A percentile compares a stretch with the other conserved stretches of the same genome.
Evolutionary conservation across 768 basidiomycete genomes (phyloP).

Genomic region (Hygrocybe coccinea): DNA sequence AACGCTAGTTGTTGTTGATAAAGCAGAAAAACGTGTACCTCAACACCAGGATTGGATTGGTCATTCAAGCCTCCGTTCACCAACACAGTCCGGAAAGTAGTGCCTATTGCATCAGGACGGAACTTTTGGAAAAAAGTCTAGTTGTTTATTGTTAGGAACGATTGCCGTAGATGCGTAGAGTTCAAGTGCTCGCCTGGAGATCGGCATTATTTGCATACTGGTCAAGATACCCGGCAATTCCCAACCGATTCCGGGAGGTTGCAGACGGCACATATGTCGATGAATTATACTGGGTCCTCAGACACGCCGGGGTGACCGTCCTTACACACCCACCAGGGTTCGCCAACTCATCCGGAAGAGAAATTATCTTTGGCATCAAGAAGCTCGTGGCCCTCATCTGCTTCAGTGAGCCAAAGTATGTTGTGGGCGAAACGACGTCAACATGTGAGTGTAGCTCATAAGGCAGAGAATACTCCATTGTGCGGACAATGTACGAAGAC

Average conservation of each 20-base stretch:
- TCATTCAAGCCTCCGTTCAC: constrained; percentile 39
- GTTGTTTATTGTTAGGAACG: constrained; percentile 9
- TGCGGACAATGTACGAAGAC: constrained; percentile 45
- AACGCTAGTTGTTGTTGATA: not conserved
- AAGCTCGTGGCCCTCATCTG: constrained; percentile 33
- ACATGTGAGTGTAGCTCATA: constrained; percentile 52
- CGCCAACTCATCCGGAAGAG: not conserved
- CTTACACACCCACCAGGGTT: constrained; percentile 26
- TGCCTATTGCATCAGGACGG: constrained; percentile 30
- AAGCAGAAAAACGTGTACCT: not conserved
- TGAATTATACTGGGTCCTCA: constrained; percentile 39
- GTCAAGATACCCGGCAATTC: constrained; percentile 39
- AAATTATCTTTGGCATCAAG: constrained; percentile 34
- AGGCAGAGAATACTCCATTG: constrained; percentile 62
- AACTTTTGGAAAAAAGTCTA: constrained; percentile 36
- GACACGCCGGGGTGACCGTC: constrained; percentile 40
- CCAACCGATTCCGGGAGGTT: constrained; percentile 35
- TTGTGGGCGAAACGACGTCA: constrained; percentile 67
- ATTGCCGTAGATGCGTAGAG: not conserved
- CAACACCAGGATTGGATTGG: constrained; percentile 35
- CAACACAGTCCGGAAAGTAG: constrained; percentile 28
- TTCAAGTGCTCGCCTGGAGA: constrained; percentile 33
- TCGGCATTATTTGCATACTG: constrained; percentile 42
- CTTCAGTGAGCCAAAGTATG: constrained; percentile 47
- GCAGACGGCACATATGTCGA: constrained; percentile 28